Conservation (phyloP, 352 stramenopile genomes). For the Thraustochytrium sp. region DNA sequence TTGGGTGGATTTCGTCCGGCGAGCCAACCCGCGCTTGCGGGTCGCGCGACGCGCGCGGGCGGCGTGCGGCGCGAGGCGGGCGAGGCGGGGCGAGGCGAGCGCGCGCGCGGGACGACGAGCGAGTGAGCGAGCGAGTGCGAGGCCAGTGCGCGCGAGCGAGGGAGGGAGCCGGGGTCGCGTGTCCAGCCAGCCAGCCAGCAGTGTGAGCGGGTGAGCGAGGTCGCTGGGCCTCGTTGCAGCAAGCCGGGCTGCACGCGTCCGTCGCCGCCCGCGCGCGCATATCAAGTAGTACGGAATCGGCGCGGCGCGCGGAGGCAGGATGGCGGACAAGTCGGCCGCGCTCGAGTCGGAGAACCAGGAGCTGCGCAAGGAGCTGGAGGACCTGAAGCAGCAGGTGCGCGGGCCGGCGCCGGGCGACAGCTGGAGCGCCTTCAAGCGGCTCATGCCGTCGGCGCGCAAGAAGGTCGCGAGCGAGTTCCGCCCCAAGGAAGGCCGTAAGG, state of each 20-base stretch:
- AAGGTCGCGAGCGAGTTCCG: not conserved
- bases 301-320: too few species aligned
- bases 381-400: not conserved
- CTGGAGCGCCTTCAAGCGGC: conserved; percentile 14
- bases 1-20: too few species aligned
- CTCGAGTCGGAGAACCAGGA: not conserved
- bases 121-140: not conserved
- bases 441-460: conserved; percentile 5
- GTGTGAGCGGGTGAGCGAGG: not conserved
- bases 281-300: too few species aligned
- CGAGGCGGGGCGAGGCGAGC: not conserved
- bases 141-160: not conserved
- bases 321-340: not conserved
- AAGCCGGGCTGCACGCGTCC: too few species aligned
- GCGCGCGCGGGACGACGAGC: not conserved
- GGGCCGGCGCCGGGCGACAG: not conserved
- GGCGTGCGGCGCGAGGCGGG: too few species aligned
- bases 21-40: too few species aligned
- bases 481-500: not conserved
- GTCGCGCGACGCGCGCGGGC: too few species aligned
- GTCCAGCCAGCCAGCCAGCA: not conserved
- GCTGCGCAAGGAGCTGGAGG: conserved; percentile 29
- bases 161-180: not conserved
- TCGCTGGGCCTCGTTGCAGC: too few species aligned
- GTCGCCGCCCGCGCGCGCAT: too few species aligned